These are phyloP conservation scores for Tetracladium maxilliforme DNA, from an alignment of 2,329 filamentous ascomycete species.

Conservation along the genomic window DNA sequence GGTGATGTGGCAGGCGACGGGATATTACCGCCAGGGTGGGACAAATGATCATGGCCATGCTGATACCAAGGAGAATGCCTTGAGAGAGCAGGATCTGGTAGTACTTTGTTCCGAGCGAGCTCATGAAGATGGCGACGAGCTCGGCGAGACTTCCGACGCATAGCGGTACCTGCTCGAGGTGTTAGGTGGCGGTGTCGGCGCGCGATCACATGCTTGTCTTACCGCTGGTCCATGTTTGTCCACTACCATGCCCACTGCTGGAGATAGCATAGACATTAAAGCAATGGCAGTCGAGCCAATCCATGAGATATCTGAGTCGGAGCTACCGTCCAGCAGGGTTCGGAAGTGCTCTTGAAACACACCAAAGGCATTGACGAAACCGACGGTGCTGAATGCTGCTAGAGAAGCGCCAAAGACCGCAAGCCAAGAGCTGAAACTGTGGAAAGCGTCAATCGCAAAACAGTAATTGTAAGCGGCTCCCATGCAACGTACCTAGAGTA, in stretches of 20 bases:
- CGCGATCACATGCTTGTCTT: too few relatives aligned
- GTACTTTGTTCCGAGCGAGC: slow-evolving; percentile 13
- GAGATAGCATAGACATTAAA: slow-evolving; percentile 10
- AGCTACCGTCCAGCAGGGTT: slow-evolving; percentile 7
- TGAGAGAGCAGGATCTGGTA: slow-evolving; percentile 17
- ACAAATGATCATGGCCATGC: slow-evolving; percentile 10
- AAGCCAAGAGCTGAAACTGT: slow-evolving; percentile 4
- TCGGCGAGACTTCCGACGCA: slow-evolving; percentile 5
- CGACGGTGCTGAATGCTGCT: slow-evolving; percentile 14
- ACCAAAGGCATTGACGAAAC: slow-evolving; percentile 18
- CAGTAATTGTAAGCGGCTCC: too few relatives aligned
- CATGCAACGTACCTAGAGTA: too few relatives aligned
- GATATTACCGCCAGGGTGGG: slow-evolving; percentile 8
- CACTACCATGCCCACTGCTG: slow-evolving; percentile 13
- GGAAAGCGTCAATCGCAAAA: too few relatives aligned
- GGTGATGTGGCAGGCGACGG: slow-evolving; percentile 6
- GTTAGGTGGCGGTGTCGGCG: not conserved
- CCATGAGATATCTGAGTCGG: slow-evolving; percentile 16
- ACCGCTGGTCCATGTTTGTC: slow-evolving; percentile 15
- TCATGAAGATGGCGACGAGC: slow-evolving; percentile 14
- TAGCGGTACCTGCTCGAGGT: slow-evolving; percentile 3
- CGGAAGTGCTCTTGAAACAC: slow-evolving; percentile 18
- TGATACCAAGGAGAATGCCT: slow-evolving; percentile 7
- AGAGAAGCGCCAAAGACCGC: slow-evolving; percentile 6
- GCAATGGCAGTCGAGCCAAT: slow-evolving; percentile 16